phyloP scores from a whole-genome alignment of 2,329 filamentous ascomycete genomes.

The Sporothrix mexicana region DNA sequence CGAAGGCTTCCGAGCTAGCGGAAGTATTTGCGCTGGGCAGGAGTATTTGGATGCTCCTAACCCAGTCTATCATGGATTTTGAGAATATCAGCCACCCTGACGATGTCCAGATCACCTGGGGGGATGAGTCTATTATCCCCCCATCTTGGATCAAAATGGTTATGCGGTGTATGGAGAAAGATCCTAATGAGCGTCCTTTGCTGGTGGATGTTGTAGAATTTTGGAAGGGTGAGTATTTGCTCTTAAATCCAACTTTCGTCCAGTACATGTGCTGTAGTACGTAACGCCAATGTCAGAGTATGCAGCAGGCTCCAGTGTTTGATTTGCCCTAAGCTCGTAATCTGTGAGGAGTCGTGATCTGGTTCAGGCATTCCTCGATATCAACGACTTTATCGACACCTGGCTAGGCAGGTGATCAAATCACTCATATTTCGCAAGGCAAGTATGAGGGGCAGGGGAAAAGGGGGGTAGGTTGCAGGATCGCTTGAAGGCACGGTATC shows the following conservation, averaged over 20 bases:
- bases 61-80: slow-evolving; percentile 31
- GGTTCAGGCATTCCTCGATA: too few species aligned
- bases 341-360: too few species aligned
- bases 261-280: too few species aligned
- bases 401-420: too few species aligned
- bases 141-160: slow-evolving; percentile 26
- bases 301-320: too few species aligned
- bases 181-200: slow-evolving; percentile 33
- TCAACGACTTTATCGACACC: too few species aligned
- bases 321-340: too few species aligned
- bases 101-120: slow-evolving; percentile 33
- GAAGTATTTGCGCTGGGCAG: slow-evolving; percentile 39
- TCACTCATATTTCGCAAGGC: too few species aligned
- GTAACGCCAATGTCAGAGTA: too few species aligned
- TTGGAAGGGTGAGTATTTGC: slow-evolving; percentile 37
- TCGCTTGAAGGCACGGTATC: too few species aligned
- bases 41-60: slow-evolving; percentile 39
- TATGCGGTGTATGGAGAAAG: slow-evolving; percentile 32
- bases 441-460: too few species aligned
- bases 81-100: slow-evolving; percentile 31
- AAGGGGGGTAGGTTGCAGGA: too few species aligned
- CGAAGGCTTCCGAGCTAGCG: slow-evolving; percentile 37
- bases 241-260: not conserved
- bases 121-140: slow-evolving; percentile 16
- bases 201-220: slow-evolving; percentile 31